Evolutionary conservation across 1,284 basidiomycete genomes (phyloP).

Genomic region (Termitomyces sp.): DNA sequence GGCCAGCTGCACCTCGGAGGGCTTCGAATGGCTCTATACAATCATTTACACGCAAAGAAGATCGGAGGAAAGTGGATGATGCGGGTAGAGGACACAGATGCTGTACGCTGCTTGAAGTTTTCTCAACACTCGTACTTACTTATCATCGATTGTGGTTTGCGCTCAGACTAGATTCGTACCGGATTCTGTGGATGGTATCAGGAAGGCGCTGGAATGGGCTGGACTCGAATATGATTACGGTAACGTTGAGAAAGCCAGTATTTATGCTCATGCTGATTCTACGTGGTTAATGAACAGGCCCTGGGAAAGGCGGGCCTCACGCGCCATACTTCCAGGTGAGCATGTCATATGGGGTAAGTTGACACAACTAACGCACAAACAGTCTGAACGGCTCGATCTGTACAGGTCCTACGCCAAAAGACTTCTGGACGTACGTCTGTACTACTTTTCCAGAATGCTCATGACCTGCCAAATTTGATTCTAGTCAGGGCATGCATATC

Average conservation of each 20-base stretch:
- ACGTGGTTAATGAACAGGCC: constrained; percentile 45
- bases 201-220: constrained; percentile 84
- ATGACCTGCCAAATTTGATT: constrained; percentile 2
- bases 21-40: constrained; percentile 93
- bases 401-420: constrained; percentile 74
- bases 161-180: constrained; percentile 74
- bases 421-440: constrained; percentile 61
- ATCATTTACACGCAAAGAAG: constrained; percentile 82
- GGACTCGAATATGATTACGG: constrained; percentile 91
- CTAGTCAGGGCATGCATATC: constrained; percentile 85
- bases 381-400: constrained; percentile 87
- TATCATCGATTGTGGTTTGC: neutral
- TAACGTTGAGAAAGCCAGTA: constrained; percentile 24
- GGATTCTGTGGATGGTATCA: constrained; percentile 80
- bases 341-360: neutral
- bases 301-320: constrained; percentile 67
- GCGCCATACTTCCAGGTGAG: constrained; percentile 80
- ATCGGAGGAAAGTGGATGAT: constrained; percentile 85
- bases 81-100: constrained; percentile 94
- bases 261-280: neutral
- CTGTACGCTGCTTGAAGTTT: constrained; percentile 40
- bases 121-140: neutral
- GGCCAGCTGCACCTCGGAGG: constrained; percentile 94
- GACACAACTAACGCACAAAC: constrained; percentile 5
- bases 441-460: neutral